Conservation (phyloP, 2,329 filamentous ascomycete genomes). For the Dactylonectria estremocensis region DNA sequence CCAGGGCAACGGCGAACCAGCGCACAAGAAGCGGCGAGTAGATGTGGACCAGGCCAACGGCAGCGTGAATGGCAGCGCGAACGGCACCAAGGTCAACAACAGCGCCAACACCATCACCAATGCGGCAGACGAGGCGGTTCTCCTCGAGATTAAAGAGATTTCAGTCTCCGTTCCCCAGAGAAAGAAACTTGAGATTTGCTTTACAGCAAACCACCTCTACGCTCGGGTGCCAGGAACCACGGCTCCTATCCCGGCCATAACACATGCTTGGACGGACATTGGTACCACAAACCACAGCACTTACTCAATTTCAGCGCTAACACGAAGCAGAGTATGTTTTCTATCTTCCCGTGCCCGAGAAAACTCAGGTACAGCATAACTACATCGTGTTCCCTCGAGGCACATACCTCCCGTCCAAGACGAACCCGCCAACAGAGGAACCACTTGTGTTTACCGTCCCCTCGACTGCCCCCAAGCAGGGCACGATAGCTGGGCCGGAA, state of each 20-base stretch:
- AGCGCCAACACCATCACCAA: conserved; percentile 49
- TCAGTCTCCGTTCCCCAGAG: conserved; percentile 77
- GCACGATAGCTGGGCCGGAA: conserved; percentile 67
- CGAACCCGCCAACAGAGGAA: conserved; percentile 62
- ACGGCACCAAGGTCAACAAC: conserved; percentile 28
- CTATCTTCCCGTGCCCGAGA: conserved; percentile 76
- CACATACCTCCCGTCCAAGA: conserved; percentile 66
- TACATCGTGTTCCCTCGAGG: conserved; percentile 74
- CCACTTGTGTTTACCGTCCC: conserved; percentile 77
- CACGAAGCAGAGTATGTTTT: conserved; percentile 69
- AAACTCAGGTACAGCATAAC: conserved; percentile 76
- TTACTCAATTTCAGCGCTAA: conserved; percentile 28
- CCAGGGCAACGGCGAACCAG: conserved; percentile 59
- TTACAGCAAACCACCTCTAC: conserved; percentile 73
- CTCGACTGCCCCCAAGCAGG: conserved; percentile 72
- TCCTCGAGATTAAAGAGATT: conserved; percentile 76
- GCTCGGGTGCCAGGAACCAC: conserved; percentile 68
- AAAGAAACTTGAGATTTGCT: conserved; percentile 78
- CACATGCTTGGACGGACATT: conserved; percentile 74
- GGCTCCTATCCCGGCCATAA: conserved; percentile 66
- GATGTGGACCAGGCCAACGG: conserved; percentile 57
- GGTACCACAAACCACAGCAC: conserved; percentile 58
- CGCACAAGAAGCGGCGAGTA: conserved; percentile 68
- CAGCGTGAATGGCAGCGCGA: conserved; percentile 35
- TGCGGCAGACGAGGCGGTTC: conserved; percentile 65